Evolutionary conservation across 2,329 filamentous ascomycete species (phyloP).

Genomic region (Chaetomium strumarium): DNA sequence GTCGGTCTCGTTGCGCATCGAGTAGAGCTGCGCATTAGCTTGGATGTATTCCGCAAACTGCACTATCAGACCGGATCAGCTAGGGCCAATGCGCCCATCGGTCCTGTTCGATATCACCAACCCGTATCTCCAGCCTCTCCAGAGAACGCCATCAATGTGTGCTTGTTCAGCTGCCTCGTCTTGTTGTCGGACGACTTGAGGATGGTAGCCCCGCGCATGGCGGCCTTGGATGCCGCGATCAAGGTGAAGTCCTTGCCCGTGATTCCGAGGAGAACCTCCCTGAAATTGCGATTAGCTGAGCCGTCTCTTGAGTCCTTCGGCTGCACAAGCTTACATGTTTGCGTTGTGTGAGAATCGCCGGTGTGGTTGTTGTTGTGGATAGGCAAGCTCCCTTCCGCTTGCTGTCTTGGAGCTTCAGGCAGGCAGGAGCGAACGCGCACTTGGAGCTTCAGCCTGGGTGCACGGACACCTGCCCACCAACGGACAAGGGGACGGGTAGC

Average conservation of each 20-base stretch:
- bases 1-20: conserved; percentile 94
- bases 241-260: conserved; percentile 99
- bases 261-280: conserved; percentile 97
- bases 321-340: conserved; percentile 28
- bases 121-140: conserved; percentile 95
- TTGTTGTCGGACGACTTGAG: conserved; percentile 96
- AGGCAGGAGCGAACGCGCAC: conserved; percentile 22
- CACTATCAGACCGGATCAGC: conserved; percentile 47
- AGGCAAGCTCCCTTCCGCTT: conserved; percentile 18
- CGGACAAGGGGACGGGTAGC: neutral
- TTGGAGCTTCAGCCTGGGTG: conserved; percentile 18
- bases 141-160: conserved; percentile 90
- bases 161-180: conserved; percentile 85
- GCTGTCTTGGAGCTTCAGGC: conserved; percentile 14
- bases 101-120: conserved; percentile 35
- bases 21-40: conserved; percentile 96
- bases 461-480: conserved; percentile 12
- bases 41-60: conserved; percentile 99
- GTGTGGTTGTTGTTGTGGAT: conserved; percentile 11
- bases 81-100: neutral
- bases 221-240: conserved; percentile 94
- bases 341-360: conserved; percentile 10
- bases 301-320: too few species aligned
- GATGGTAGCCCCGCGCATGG: conserved; percentile 94
- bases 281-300: conserved; percentile 33